Conservation (phyloP, 2,329 filamentous ascomycete species). For the Alternaria arborescens region DNA sequence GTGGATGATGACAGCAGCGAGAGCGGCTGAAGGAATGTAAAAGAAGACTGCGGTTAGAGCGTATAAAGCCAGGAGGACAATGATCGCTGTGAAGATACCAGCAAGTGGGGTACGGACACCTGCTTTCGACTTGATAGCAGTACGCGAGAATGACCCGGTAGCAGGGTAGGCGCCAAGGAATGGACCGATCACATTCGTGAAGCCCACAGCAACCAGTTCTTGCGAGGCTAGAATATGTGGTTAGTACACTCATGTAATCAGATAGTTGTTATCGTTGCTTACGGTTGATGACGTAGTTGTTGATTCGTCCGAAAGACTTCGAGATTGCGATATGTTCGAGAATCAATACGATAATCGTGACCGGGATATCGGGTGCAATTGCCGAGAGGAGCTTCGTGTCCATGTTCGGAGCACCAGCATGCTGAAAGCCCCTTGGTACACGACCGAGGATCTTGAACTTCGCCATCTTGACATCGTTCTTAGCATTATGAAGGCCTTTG, state of each 20-base stretch:
- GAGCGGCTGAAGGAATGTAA: slow-evolving; percentile 84
- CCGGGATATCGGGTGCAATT: slow-evolving; percentile 78
- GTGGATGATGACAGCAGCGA: slow-evolving; percentile 93
- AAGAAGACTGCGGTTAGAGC: slow-evolving; percentile 88
- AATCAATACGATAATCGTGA: slow-evolving; percentile 89
- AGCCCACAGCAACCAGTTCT: slow-evolving; percentile 90
- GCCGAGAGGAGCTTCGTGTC: slow-evolving; percentile 70
- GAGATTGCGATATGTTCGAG: slow-evolving; percentile 98
- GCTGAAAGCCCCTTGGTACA: slow-evolving; percentile 66
- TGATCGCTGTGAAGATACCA: slow-evolving; percentile 83
- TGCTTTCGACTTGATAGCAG: slow-evolving; percentile 96
- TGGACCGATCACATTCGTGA: slow-evolving; percentile 87
- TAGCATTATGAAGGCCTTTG: slow-evolving; percentile 53
- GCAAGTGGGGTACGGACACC: slow-evolving; percentile 91
- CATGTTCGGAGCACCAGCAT: slow-evolving; percentile 77
- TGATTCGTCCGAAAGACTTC: slow-evolving; percentile 94
- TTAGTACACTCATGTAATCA: neutral
- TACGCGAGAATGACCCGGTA: slow-evolving; percentile 94
- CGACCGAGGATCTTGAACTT: slow-evolving; percentile 70
- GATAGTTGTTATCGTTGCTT: neutral
- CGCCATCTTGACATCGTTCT: slow-evolving; percentile 60
- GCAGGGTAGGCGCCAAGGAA: slow-evolving; percentile 91
- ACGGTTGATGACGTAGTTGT: slow-evolving; percentile 92
- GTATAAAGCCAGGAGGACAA: slow-evolving; percentile 91
- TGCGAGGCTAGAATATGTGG: slow-evolving; percentile 68